phyloP scores from a whole-genome alignment of 2,329 filamentous ascomycete species.

The Exophiala sideris region DNA sequence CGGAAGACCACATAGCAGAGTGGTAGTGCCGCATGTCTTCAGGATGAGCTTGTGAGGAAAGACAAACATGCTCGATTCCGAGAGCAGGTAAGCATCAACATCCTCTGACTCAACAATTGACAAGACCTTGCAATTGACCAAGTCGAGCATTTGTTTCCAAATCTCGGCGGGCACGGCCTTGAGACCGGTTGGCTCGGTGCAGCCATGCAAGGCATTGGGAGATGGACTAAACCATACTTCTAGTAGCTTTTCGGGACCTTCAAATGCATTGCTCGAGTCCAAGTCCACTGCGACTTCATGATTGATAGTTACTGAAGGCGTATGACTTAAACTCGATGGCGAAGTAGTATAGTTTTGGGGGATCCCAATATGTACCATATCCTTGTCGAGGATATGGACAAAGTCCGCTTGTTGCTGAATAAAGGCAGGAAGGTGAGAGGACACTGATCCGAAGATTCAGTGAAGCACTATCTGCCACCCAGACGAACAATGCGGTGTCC shows the following conservation, averaged over 20 bases:
- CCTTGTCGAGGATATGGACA: constrained; percentile 38
- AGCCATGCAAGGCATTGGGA: constrained; percentile 66
- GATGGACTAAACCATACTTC: constrained; percentile 97
- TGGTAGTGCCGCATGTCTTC: constrained; percentile 98
- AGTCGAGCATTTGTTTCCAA: constrained; percentile 96
- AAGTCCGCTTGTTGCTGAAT: constrained; percentile 18
- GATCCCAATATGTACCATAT: constrained; percentile 82
- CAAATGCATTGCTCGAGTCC: constrained; percentile 94
- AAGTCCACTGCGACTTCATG: constrained; percentile 88
- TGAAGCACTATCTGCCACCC: constrained; percentile 96
- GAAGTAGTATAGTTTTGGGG: constrained; percentile 79
- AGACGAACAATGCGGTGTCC: constrained; percentile 93
- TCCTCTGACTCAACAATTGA: constrained; percentile 90
- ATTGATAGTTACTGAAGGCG: constrained; percentile 93
- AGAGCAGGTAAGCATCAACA: constrained; percentile 93
- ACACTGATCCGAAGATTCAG: constrained; percentile 47
- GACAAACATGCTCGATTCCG: constrained; percentile 99
- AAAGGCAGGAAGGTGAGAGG: constrained; percentile 9
- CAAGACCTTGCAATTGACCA: constrained; percentile 97
- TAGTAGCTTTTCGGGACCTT: constrained; percentile 94
- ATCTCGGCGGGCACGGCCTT: constrained; percentile 79
- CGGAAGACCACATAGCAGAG: constrained; percentile 81
- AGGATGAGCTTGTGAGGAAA: constrained; percentile 99
- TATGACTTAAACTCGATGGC: constrained; percentile 70
- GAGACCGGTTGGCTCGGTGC: constrained; percentile 70